Conservation (phyloP, 805 yeast species). For the Candida orba region DNA sequence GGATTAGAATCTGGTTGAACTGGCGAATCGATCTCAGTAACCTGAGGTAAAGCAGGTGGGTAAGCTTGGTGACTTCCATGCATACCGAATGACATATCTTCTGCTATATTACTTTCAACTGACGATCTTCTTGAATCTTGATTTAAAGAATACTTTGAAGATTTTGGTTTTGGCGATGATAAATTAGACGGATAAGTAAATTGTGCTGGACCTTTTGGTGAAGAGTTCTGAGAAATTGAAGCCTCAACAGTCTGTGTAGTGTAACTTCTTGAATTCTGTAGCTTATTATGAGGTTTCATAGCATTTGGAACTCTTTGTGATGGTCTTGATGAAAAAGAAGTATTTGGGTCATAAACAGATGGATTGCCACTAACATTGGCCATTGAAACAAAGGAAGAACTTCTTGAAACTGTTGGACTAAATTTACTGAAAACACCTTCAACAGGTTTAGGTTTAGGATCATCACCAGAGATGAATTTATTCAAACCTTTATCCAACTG, state of each 20-base stretch:
- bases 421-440: conserved; percentile 62
- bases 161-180: conserved; percentile 12
- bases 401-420: conserved; percentile 63
- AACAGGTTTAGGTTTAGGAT: conserved; percentile 31
- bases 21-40: not conserved
- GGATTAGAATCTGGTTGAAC: not conserved
- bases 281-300: not conserved
- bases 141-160: conserved; percentile 11
- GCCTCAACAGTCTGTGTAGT: not conserved
- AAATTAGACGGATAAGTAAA: too few relatives aligned
- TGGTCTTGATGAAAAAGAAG: conserved; percentile 1
- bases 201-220: too few relatives aligned
- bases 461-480: conserved; percentile 85
- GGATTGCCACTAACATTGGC: conserved; percentile 5
- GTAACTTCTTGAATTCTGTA: not conserved
- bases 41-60: not conserved
- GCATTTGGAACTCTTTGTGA: not conserved
- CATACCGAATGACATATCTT: not conserved
- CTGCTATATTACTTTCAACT: conserved; percentile 5
- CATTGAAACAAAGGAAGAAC: conserved; percentile 25
- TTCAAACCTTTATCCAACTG: conserved; percentile 74
- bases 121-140: conserved; percentile 20
- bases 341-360: conserved; percentile 5
- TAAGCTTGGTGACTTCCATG: not conserved
- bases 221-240: too few relatives aligned